A percentile compares a stretch with the other conserved stretches of the same genome.
Conservation (phyloP, 2,329 filamentous ascomycete species). For the Dichotomopilus funicola region DNA sequence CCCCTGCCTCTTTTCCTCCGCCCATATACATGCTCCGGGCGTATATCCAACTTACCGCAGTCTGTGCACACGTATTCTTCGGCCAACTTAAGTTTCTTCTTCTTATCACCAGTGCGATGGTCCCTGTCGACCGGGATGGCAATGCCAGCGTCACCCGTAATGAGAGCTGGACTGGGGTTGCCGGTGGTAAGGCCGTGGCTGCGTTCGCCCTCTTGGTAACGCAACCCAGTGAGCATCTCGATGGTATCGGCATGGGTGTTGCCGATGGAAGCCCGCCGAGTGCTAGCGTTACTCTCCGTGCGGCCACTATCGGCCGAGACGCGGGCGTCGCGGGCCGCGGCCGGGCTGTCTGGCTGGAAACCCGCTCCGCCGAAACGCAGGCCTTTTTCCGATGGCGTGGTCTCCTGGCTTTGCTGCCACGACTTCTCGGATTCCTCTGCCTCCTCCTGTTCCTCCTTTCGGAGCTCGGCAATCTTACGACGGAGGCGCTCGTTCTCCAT, state of each 20-base stretch:
- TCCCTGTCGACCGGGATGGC: constrained; percentile 77
- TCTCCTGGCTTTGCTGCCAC: constrained; percentile 54
- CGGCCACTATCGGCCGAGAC: constrained; percentile 65
- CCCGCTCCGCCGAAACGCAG: constrained; percentile 16
- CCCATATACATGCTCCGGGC: background rate
- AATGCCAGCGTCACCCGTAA: constrained; percentile 81
- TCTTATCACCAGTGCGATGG: constrained; percentile 65
- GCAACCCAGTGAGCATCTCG: constrained; percentile 84
- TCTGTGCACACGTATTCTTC: constrained; percentile 95
- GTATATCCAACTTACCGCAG: constrained; percentile 53
- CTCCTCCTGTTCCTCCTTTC: constrained; percentile 78
- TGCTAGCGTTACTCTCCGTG: constrained; percentile 58
- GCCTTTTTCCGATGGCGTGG: constrained; percentile 40
- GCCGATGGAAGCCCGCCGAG: constrained; percentile 66
- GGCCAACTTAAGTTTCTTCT: constrained; percentile 75
- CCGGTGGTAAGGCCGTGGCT: constrained; percentile 84
- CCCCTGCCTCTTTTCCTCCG: background rate
- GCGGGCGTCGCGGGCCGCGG: constrained; percentile 60
- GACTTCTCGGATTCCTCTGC: constrained; percentile 58
- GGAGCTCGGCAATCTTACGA: constrained; percentile 77
- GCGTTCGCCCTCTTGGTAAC: constrained; percentile 82
- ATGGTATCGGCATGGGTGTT: constrained; percentile 72
- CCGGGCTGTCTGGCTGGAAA: background rate
- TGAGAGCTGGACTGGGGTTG: constrained; percentile 69
- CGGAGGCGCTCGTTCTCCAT: constrained; percentile 87